Conservation (phyloP, 2,329 filamentous ascomycete species). For the Ascomycota sp. region DNA sequence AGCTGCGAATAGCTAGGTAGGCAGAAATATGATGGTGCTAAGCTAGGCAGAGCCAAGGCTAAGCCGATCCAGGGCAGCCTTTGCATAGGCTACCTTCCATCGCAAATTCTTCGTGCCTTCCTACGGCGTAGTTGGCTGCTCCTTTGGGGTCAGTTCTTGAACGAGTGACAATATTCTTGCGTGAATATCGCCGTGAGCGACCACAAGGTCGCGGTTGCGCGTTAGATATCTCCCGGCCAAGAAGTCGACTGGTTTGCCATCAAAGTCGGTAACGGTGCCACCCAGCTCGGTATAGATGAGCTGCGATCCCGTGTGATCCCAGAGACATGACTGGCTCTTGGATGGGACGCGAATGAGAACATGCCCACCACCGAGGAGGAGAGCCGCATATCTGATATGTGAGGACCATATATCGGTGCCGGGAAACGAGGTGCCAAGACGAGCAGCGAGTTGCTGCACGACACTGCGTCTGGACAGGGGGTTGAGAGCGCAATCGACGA, state of each 20-base stretch:
- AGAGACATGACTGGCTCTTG: constrained; percentile 11
- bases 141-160: constrained; percentile 3
- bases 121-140: no score
- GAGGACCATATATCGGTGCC: constrained; percentile 19
- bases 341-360: constrained; percentile 13
- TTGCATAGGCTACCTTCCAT: no score
- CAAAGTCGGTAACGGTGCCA: constrained; percentile 29
- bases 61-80: no score
- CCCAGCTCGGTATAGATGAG: constrained; percentile 34
- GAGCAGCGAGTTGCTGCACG: constrained; percentile 8
- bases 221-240: constrained; percentile 13
- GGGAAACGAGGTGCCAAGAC: constrained; percentile 13
- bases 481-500: constrained; percentile 14
- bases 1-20: no score
- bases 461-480: constrained; percentile 13
- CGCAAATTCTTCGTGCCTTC: no score
- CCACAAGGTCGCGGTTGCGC: constrained; percentile 16
- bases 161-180: constrained; percentile 14
- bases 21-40: no score
- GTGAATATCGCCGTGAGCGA: constrained; percentile 24
- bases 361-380: constrained; percentile 16
- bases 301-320: constrained; percentile 40
- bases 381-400: constrained; percentile 17
- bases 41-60: no score
- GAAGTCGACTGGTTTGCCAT: constrained; percentile 16